Percentiles rank a stretch among this genome's conserved stretches.
Conservation (phyloP, 805 yeast species). For the Starmerella apicola region DNA sequence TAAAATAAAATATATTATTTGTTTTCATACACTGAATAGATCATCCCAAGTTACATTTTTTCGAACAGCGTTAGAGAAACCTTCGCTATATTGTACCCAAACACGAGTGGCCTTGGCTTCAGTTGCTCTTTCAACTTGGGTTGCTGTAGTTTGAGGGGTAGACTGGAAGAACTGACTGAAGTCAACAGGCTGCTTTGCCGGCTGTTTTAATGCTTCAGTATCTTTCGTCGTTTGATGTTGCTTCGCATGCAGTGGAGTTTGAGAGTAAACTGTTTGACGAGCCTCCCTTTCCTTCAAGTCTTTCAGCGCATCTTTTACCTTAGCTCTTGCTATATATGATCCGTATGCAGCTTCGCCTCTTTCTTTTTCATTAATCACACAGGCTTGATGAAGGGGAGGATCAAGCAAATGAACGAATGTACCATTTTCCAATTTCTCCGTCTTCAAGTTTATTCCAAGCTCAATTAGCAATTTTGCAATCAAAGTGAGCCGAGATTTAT, state of each 20-base stretch:
- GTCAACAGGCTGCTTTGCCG: neutral
- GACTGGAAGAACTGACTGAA: neutral
- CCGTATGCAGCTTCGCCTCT: constrained; percentile 5
- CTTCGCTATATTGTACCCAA: constrained; percentile 90
- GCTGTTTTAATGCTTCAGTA: neutral
- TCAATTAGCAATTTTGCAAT: constrained; percentile 21
- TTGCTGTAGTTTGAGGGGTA: constrained; percentile 1
- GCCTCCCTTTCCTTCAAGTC: constrained; percentile 1
- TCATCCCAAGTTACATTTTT: constrained; percentile 69
- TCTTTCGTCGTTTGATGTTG: neutral
- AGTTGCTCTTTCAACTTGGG: constrained; percentile 4
- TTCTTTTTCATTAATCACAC: constrained; percentile 10
- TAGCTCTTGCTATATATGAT: constrained; percentile 10
- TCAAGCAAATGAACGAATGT: constrained; percentile 23
- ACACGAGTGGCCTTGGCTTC: constrained; percentile 24
- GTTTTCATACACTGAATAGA: constrained; percentile 24
- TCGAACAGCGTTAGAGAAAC: constrained; percentile 82
- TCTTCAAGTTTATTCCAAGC: constrained; percentile 17
- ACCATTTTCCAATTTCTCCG: constrained; percentile 25
- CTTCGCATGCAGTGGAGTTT: neutral
- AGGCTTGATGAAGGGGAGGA: constrained; percentile 27
- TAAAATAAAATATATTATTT: neutral
- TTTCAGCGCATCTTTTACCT: constrained; percentile 4
- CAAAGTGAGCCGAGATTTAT: constrained; percentile 13
- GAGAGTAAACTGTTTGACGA: neutral